These are phyloP conservation scores for Carallia brachiata DNA, from an alignment of 345 rosid genomes.

Conservation along the genomic window DNA sequence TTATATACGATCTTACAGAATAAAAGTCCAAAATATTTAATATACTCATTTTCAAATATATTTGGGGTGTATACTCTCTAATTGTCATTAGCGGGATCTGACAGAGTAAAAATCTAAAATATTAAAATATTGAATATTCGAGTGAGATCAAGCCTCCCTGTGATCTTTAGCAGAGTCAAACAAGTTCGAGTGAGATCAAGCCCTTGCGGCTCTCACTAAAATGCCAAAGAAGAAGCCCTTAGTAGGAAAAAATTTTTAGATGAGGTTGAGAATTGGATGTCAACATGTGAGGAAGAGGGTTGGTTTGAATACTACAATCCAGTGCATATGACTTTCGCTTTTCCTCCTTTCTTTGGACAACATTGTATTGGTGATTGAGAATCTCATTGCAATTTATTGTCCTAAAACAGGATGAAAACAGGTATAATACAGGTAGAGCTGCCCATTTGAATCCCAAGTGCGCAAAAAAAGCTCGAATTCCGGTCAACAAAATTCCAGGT, in stretches of 20 bases:
- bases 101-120: too few species aligned
- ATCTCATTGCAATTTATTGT: not conserved
- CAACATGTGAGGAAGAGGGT: conserved; percentile 99
- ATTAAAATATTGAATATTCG: too few species aligned
- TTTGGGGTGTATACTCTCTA: too few species aligned
- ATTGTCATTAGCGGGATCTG: too few species aligned
- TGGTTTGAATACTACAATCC: conserved; percentile 98
- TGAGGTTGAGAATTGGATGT: conserved; percentile 99
- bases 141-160: too few species aligned
- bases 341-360: not conserved
- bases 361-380: not conserved
- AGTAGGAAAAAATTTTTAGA: conserved; percentile 95
- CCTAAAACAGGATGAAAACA: conserved; percentile 84
- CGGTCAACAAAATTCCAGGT: conserved; percentile 98
- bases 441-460: conserved; percentile 99
- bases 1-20: too few species aligned
- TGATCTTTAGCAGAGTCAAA: too few species aligned
- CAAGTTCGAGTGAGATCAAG: too few species aligned
- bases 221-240: conserved; percentile 83
- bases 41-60: too few species aligned
- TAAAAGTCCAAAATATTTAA: too few species aligned
- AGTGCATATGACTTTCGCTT: conserved; percentile 36
- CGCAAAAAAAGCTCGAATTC: conserved; percentile 86
- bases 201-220: not conserved
- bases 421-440: conserved; percentile 94